A percentile compares a stretch with the other conserved stretches of the same genome.
Evolutionary conservation across 805 yeast genomes (phyloP).

Genomic region (Lipomyces yamadae): DNA sequence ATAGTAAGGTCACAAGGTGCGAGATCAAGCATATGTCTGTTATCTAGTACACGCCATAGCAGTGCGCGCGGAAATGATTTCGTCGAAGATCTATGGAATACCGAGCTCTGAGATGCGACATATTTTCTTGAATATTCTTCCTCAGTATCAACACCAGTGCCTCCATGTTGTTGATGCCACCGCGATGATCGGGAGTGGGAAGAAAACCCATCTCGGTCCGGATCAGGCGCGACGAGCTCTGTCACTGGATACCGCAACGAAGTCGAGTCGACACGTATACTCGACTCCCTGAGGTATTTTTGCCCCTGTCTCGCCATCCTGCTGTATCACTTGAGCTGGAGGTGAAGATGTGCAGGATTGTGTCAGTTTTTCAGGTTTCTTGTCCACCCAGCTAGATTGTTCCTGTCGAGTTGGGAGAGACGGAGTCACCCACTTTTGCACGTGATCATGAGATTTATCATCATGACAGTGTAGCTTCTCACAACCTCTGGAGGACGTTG

Average conservation of each 20-base stretch:
- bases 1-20: constrained; percentile 23
- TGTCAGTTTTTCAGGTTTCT: background rate
- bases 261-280: constrained; percentile 23
- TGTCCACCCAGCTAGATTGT: background rate
- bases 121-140: constrained; percentile 20
- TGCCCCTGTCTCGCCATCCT: constrained; percentile 21
- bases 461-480: too few species aligned
- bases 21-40: constrained; percentile 23
- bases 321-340: background rate
- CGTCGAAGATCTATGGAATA: constrained; percentile 17
- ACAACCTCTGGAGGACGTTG: too few species aligned
- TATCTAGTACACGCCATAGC: constrained; percentile 35
- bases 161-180: constrained; percentile 6
- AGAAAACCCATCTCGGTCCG: constrained; percentile 2
- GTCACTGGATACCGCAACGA: constrained; percentile 19
- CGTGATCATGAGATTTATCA: too few species aligned
- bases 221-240: constrained; percentile 30
- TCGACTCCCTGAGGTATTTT: constrained; percentile 25
- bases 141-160: constrained; percentile 27
- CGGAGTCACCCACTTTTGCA: too few species aligned
- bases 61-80: constrained; percentile 23
- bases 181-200: background rate
- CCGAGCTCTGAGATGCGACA: constrained; percentile 26
- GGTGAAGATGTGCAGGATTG: background rate
- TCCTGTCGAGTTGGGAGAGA: too few species aligned